Evolutionary conservation across 495 filamentous ascomycete species (phyloP).

Genomic region (Penicillium herquei): DNA sequence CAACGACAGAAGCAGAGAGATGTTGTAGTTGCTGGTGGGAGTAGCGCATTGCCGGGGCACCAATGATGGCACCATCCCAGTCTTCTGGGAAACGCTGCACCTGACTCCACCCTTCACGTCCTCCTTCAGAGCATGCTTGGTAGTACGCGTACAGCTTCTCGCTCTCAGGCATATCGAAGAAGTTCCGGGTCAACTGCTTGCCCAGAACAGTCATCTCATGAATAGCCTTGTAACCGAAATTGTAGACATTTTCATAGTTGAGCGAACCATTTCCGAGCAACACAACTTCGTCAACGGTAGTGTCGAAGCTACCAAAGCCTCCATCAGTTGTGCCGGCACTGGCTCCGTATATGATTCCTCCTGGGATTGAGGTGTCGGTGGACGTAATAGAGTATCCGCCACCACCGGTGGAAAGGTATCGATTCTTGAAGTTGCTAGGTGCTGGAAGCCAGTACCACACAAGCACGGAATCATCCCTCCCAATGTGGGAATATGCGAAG

Average conservation of each 20-base stretch:
- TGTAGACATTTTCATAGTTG: conserved; percentile 40
- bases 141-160: conserved; percentile 52
- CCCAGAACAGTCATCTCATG: conserved; percentile 30
- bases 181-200: conserved; percentile 11
- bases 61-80: conserved; percentile 46
- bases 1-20: conserved; percentile 38
- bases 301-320: conserved; percentile 44
- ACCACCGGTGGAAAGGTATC: conserved; percentile 43
- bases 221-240: conserved; percentile 31
- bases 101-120: conserved; percentile 50
- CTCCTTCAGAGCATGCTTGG: conserved; percentile 53
- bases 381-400: conserved; percentile 45
- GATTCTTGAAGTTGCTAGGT: conserved; percentile 36
- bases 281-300: conserved; percentile 26
- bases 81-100: conserved; percentile 46
- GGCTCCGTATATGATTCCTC: conserved; percentile 38
- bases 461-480: conserved; percentile 30
- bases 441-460: conserved; percentile 39
- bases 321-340: conserved; percentile 43
- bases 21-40: conserved; percentile 46
- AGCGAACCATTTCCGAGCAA: conserved; percentile 41
- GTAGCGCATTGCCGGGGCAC: conserved; percentile 50
- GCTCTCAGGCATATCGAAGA: conserved; percentile 24
- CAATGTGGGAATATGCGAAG: conserved; percentile 40
- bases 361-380: conserved; percentile 27